phyloP scores from a whole-genome alignment of 1,139 yeast species.

The Debaryomyces sp. region DNA sequence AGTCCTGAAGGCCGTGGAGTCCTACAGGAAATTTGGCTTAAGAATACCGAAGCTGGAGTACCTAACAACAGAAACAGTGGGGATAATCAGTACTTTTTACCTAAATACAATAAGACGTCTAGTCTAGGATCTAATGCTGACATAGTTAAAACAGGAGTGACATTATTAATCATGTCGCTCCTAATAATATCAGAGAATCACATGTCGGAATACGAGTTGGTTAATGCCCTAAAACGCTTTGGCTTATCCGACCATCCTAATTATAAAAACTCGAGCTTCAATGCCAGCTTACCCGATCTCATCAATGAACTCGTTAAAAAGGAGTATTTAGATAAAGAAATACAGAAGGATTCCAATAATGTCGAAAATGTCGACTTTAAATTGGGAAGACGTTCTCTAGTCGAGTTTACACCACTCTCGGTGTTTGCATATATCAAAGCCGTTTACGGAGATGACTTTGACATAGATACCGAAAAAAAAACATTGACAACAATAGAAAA shows the following conservation, averaged over 20 bases:
- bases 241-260: conserved; percentile 32
- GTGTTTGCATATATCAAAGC: conserved; percentile 29
- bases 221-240: conserved; percentile 24
- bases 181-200: conserved; percentile 39
- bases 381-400: conserved; percentile 36
- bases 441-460: conserved; percentile 33
- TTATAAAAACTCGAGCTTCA: conserved; percentile 25
- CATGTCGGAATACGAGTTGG: conserved; percentile 29
- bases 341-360: conserved; percentile 18
- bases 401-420: conserved; percentile 36
- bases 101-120: conserved; percentile 16
- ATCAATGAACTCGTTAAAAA: conserved; percentile 32
- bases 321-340: conserved; percentile 33
- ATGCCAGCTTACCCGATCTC: conserved; percentile 26
- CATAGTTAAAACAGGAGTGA: conserved; percentile 33
- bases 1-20: conserved; percentile 22
- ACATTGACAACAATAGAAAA: conserved; percentile 30
- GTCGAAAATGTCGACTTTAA: conserved; percentile 22
- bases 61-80: conserved; percentile 15
- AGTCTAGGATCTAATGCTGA: conserved; percentile 27
- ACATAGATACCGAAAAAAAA: conserved; percentile 21
- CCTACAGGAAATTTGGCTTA: conserved; percentile 26
- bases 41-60: conserved; percentile 11
- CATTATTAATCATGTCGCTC: conserved; percentile 29
- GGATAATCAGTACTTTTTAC: conserved; percentile 20